Evolutionary conservation across 1,284 basidiomycete genomes (phyloP), one percentile per base, ranked within the genome.

Genomic region (Prillingera fragicola): DNA sequence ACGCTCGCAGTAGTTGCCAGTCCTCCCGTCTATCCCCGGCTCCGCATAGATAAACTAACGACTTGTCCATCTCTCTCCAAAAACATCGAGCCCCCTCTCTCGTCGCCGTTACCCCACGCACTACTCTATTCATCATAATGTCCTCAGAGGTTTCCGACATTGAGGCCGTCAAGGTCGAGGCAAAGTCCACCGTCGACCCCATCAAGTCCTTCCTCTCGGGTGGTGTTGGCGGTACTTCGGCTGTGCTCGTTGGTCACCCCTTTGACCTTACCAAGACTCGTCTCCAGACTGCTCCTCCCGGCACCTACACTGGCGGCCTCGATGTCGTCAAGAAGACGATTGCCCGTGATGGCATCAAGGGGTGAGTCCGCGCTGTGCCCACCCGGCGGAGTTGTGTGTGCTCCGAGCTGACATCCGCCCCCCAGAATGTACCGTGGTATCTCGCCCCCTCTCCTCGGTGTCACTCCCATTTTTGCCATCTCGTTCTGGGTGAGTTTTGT

Each of bases 201-300:
- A 44, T 81, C 61, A 94, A 92, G 73, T 82, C 87, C 8, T 92
- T 92, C 73, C 74, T 90, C 47, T 80, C 87, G 34, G 94, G 94
- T 59, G 94, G 94, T 32, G 85, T 88, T 60, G 94, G 94, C 57
- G 92, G 94, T 61, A 38, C 54, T 62, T 27, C 63, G 52, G 52
- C 48, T 48, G 65, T 69, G 4, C 60, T 69, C 35, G 63, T 67
- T 85, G 94, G 94, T 5, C 95, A 98, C 64, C 94, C 94, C 8
- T 98, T 98, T 67, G 94, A 98, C 74, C 75, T 98, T 58, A 95
- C 88, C 49, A 97, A 97, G 77, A 96, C 91, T 24, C 80, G 91
- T 45, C 72, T 99, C 57, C 95, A 99, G 73, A 98, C 95, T 8
- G 94, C 95, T 6, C 60, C 82, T 13, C 81, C 86, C 15, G 94